Conservation (phyloP, 2,329 filamentous ascomycete genomes). For the Penicillium sp. region DNA sequence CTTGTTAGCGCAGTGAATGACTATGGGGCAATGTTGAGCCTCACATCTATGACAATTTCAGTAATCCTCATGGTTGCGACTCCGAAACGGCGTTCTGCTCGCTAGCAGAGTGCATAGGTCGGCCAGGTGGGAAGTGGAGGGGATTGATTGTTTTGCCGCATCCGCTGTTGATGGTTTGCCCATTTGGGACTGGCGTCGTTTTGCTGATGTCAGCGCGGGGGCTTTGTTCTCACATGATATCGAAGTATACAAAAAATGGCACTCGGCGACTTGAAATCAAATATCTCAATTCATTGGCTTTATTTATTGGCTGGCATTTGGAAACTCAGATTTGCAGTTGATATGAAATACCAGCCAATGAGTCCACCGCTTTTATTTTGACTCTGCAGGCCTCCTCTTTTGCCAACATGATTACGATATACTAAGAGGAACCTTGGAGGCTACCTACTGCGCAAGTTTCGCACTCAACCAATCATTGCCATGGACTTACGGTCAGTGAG, state of each 20-base stretch:
- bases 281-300: not conserved
- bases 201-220: conserved; percentile 14
- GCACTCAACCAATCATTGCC: not conserved
- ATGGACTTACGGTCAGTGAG: not conserved
- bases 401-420: not conserved
- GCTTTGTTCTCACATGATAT: conserved; percentile 6
- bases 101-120: conserved; percentile 28
- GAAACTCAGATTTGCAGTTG: not conserved
- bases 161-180: conserved; percentile 36
- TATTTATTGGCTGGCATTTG: no score
- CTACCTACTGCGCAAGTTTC: not conserved
- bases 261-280: not conserved
- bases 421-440: not conserved
- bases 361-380: not conserved
- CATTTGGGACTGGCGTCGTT: conserved; percentile 24
- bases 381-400: not conserved
- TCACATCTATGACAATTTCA: conserved; percentile 49
- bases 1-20: conserved; percentile 12
- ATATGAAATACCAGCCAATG: no score
- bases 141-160: conserved; percentile 29
- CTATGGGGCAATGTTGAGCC: conserved; percentile 4
- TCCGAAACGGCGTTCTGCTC: conserved; percentile 26
- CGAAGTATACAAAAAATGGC: not conserved
- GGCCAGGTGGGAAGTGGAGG: conserved; percentile 15
- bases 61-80: conserved; percentile 45